These are phyloP conservation scores for grape (Vitis vinifera) DNA, from an alignment of 164 flowering plant genomes.

Conservation along the genomic window DNA sequence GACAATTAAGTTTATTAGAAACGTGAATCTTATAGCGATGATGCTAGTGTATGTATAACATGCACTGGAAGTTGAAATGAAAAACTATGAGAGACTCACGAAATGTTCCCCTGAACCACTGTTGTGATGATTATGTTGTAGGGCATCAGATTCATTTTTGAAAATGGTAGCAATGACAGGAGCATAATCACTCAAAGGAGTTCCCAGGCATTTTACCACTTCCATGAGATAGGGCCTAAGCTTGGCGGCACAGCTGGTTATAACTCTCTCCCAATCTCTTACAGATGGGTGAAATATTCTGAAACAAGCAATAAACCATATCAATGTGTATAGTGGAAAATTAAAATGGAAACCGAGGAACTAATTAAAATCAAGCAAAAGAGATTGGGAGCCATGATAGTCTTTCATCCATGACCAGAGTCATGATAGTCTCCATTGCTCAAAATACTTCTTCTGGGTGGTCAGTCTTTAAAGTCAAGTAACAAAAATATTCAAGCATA, in stretches of 20 bases:
- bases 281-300: conserved; percentile 28
- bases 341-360: not conserved
- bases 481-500: not conserved
- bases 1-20: no score
- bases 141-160: conserved; percentile 4
- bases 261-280: conserved; percentile 40
- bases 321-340: not conserved
- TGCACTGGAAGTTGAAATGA: not conserved
- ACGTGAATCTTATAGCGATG: no score
- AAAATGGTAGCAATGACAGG: conserved; percentile 23
- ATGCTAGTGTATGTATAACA: no score
- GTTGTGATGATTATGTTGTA: not conserved
- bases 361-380: conserved; percentile 41
- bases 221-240: conserved; percentile 23
- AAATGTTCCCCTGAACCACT: conserved; percentile 5
- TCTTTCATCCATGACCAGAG: conserved; percentile 72
- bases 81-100: conserved; percentile 16
- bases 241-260: conserved; percentile 29
- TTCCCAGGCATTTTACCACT: conserved; percentile 21
- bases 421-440: conserved; percentile 81
- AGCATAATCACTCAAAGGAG: conserved; percentile 32
- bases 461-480: conserved; percentile 29
- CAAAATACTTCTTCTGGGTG: conserved; percentile 28
- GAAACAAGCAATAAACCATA: conserved; percentile 1
- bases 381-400: conserved; percentile 65